phyloP scores from a whole-genome alignment of 2,329 filamentous ascomycete genomes.

The Thielaviopsis populi region DNA sequence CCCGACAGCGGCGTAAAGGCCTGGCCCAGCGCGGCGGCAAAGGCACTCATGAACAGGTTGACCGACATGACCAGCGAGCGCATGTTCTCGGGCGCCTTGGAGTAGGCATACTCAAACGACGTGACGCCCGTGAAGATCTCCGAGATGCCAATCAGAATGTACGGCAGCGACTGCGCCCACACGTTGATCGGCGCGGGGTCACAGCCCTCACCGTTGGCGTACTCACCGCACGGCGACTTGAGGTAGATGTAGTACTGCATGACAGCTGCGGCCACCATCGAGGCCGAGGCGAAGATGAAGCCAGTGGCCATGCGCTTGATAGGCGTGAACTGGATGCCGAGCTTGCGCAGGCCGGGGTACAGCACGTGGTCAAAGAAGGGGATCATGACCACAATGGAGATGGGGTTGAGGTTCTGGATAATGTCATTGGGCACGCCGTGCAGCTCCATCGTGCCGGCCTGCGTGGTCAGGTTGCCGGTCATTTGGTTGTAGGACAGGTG shows the following conservation, averaged over 20 bases:
- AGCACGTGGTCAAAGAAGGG: slow-evolving; percentile 53
- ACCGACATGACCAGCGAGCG: slow-evolving; percentile 58
- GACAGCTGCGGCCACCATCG: slow-evolving; percentile 44
- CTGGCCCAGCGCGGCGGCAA: slow-evolving; percentile 56
- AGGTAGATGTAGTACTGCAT: slow-evolving; percentile 51
- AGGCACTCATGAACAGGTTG: slow-evolving; percentile 55
- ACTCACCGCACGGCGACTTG: slow-evolving; percentile 42
- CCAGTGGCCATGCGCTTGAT: slow-evolving; percentile 62
- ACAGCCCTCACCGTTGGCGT: slow-evolving; percentile 37
- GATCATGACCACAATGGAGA: slow-evolving; percentile 61
- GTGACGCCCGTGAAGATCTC: slow-evolving; percentile 42
- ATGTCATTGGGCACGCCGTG: slow-evolving; percentile 65
- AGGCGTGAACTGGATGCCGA: slow-evolving; percentile 52
- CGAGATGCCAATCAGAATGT: slow-evolving; percentile 36
- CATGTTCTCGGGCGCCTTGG: slow-evolving; percentile 68
- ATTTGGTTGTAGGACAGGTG: slow-evolving; percentile 46
- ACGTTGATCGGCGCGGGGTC: slow-evolving; percentile 49
- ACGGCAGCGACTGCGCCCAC: slow-evolving; percentile 39
- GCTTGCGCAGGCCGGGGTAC: slow-evolving; percentile 51
- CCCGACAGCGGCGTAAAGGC: slow-evolving; percentile 45
- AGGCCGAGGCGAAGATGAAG: slow-evolving; percentile 48
- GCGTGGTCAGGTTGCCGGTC: slow-evolving; percentile 44
- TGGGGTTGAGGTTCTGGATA: slow-evolving; percentile 60
- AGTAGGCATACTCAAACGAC: slow-evolving; percentile 61
- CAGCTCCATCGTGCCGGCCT: slow-evolving; percentile 51